Base-by-base conservation (phyloP, 768 basidiomycete genomes). In the Tricholoma sp. region DNA sequence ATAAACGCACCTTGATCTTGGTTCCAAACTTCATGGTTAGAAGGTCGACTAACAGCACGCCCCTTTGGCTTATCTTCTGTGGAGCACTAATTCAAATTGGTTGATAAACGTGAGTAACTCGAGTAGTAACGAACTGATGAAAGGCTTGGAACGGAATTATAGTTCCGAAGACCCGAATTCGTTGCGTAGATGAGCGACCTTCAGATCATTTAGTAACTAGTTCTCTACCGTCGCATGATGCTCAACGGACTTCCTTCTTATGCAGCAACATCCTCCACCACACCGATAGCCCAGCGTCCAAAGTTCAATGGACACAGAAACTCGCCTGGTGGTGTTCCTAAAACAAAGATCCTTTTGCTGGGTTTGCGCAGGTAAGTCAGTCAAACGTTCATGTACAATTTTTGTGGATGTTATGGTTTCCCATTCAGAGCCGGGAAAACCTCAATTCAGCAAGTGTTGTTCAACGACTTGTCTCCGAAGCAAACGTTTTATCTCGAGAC, bases 401-500 rank as follows among this genome's bases (percentile, higher is more conserved):
- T 32, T 57, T 18, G 34, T 27, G 50, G 18, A 57, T 55, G 56
- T n/a, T 57, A n/a, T 18, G 22, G 47, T 51, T 50, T 49, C 50
- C 11, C 19, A 32, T 45, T 21, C 66, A 95, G 94, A 74, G 88
- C 89, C 57, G 95, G 95, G 58, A 98, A 97, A 71, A 90, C 94
- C 34, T 94, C 91, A 18, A 91, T 94, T 54, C 83, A 88, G 63
- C 85, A 94, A 69, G 91, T 95, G 32, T 80, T 97, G n/a, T 96
- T 98, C 77, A 86, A 94, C 62, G 78, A 85, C 60, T 76, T 94
- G 46, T 79, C 85, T 0, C 81, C 91, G 0, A 94, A 91, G 66
- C 87, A 96, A 62, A 86, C 91, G 0, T 91, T 96, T 67, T 97
- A 87, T 72, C 81, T 97, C 61, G 94, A 96, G 65, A 84, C 90